Conservation (phyloP, 805 yeast genomes). For the Diddensiella santjacobensis region DNA sequence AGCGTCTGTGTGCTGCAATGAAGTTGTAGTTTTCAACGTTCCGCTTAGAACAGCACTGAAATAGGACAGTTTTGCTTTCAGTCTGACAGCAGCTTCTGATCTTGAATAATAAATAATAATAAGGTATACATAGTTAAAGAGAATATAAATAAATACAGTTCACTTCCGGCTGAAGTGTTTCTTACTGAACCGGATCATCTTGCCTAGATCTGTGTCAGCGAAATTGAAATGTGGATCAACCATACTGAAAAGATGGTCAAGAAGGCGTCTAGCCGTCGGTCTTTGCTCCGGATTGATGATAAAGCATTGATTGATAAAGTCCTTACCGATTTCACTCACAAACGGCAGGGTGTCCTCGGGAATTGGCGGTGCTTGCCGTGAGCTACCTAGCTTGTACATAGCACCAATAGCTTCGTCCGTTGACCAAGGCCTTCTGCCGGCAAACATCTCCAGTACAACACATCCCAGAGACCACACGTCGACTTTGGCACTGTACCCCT, state of each 20-base stretch:
- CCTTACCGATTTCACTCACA: constrained; percentile 61
- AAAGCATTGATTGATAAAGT: constrained; percentile 75
- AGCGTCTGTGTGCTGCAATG: too few species aligned
- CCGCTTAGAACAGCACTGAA: too few species aligned
- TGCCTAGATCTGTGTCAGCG: constrained; percentile 50
- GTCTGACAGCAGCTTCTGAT: too few species aligned
- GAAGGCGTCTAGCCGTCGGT: constrained; percentile 75
- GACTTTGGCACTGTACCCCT: constrained; percentile 95
- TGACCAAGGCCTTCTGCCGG: constrained; percentile 97
- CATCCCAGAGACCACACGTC: constrained; percentile 99
- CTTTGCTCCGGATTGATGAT: constrained; percentile 67
- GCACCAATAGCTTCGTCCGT: constrained; percentile 94
- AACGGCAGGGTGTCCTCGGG: constrained; percentile 76
- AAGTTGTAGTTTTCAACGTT: too few species aligned
- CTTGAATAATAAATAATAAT: not conserved
- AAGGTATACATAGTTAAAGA: not conserved
- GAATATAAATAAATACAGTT: not conserved
- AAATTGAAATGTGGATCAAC: constrained; percentile 46
- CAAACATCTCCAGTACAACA: constrained; percentile 95
- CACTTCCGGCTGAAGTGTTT: not conserved
- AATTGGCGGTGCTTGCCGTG: constrained; percentile 90
- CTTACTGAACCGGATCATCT: constrained; percentile 41
- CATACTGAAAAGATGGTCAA: constrained; percentile 51
- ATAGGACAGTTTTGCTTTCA: too few species aligned
- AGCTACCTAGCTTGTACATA: constrained; percentile 79